Percentiles rank a stretch among this genome's conserved stretches.
These are phyloP conservation scores for Cladophialophora yegresii DNA, from an alignment of 2,329 filamentous ascomycete species.

Conservation along the genomic window DNA sequence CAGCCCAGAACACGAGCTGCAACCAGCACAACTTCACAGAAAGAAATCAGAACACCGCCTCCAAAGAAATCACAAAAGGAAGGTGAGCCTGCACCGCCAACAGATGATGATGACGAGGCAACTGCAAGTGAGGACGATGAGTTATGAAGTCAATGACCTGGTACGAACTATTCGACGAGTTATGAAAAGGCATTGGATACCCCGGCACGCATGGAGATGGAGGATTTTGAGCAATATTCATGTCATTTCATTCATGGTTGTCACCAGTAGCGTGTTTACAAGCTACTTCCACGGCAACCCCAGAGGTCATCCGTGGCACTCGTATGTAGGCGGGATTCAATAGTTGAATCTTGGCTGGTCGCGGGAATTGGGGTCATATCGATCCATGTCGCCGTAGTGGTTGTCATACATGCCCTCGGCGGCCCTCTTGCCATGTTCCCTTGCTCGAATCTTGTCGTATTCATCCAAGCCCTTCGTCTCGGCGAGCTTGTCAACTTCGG, in stretches of 20 bases:
- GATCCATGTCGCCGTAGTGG: constrained; percentile 57
- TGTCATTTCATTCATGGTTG: constrained; percentile 10
- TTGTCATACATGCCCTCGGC: constrained; percentile 63
- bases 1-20: constrained; percentile 11
- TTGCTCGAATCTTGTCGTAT: constrained; percentile 60
- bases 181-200: constrained; percentile 7
- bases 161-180: neutral
- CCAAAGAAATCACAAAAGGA: neutral
- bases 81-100: constrained; percentile 1
- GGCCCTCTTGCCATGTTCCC: constrained; percentile 60
- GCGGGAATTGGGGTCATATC: constrained; percentile 56
- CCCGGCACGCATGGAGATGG: neutral
- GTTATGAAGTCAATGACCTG: constrained; percentile 26
- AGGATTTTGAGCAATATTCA: neutral
- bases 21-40: constrained; percentile 4
- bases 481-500: constrained; percentile 73
- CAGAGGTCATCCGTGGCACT: neutral
- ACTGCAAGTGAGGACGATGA: constrained; percentile 36
- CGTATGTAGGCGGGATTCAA: constrained; percentile 19
- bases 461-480: constrained; percentile 69
- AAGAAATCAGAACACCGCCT: neutral
- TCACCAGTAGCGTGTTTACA: neutral
- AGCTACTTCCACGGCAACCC: neutral
- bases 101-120: constrained; percentile 37
- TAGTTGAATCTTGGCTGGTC: constrained; percentile 41